These are phyloP conservation scores for Leucosporidium yakuticum DNA, from an alignment of 768 basidiomycete genomes.

Conservation along the genomic window DNA sequence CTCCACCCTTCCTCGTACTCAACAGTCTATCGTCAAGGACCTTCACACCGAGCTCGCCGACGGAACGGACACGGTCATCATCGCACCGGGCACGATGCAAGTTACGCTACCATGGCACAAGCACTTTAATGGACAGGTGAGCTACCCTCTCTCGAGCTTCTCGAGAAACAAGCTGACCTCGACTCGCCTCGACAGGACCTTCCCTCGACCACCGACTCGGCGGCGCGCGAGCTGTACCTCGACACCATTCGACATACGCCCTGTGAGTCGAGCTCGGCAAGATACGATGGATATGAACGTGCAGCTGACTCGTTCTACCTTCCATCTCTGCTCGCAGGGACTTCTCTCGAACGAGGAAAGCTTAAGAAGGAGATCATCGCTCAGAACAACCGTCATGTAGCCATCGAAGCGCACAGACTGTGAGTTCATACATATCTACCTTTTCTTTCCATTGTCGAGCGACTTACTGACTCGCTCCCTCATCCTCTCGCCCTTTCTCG, in stretches of 20 bases:
- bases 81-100: neutral
- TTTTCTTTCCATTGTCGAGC: neutral
- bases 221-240: slow-evolving; percentile 20
- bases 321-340: slow-evolving; percentile 10
- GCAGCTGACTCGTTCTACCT: neutral
- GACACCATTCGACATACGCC: slow-evolving; percentile 6
- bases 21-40: slow-evolving; percentile 12
- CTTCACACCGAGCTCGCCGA: neutral
- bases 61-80: neutral
- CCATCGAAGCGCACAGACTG: slow-evolving; percentile 1
- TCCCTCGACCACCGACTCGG: slow-evolving; percentile 19
- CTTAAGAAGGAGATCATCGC: slow-evolving; percentile 25
- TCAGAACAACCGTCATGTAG: slow-evolving; percentile 22
- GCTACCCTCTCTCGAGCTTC: neutral
- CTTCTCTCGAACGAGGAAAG: neutral
- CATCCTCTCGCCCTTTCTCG: too few species aligned
- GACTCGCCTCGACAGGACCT: slow-evolving; percentile 12
- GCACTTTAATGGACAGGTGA: slow-evolving; percentile 20
- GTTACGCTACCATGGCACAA: slow-evolving; percentile 29
- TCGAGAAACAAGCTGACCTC: neutral
- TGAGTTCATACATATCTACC: neutral
- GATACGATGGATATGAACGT: too few species aligned
- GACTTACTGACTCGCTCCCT: neutral
- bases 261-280: slow-evolving; percentile 10
- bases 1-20: too few species aligned